Evolutionary conservation across 495 filamentous ascomycete genomes (phyloP), one percentile per base, ranked within the genome.

Genomic region (Hypomontagnella monticulosa): DNA sequence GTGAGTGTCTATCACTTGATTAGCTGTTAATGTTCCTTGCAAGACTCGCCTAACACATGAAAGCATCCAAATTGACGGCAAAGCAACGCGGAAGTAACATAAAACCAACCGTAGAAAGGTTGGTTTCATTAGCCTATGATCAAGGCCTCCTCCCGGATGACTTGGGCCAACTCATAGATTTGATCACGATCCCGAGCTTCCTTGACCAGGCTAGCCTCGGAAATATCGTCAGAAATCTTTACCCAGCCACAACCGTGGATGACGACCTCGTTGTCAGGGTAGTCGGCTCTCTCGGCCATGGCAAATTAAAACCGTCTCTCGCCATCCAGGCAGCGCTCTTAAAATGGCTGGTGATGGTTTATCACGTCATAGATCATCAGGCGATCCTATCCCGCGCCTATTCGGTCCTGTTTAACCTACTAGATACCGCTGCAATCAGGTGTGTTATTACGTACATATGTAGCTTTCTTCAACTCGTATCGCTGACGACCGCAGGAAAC

Each of bases 371-470:
- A 12, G 86, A 92, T 38, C 88, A 91, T 38, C 81, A 81, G 27
- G 72, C 75, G 2, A 78, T 89, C 12, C 74, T 97, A 27, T 88
- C 88, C 0, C 89, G 85, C 42, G 74, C 91, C 1, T 97, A 96
- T 72, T 83, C 86, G 0, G 85, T 95, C 10, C 74, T 97, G 6
- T 97, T 97, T 72, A 92, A 91, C 58, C 76, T 93, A 43, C 82
- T 97, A 4, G 91, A 96, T 64, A 94, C 93, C 75, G 88, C 92
- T 18, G 89, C 84, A 18, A 82, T 90, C 55, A 81, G 88, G 88
- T 87, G 76, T 42, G 78, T 62, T 16, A 48, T 10, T 42, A 33
- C 19, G n/a, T 46, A 32, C 19, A n/a, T n/a, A n/a, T n/a, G n/a
- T n/a, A n/a, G n/a, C 8, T 10, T 43, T 11, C 7, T 32, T 63